Percentiles rank a stretch among this genome's conserved stretches.
phyloP scores from a whole-genome alignment of 108 stramenopile genomes.

The Bacterosira constricta region DNA sequence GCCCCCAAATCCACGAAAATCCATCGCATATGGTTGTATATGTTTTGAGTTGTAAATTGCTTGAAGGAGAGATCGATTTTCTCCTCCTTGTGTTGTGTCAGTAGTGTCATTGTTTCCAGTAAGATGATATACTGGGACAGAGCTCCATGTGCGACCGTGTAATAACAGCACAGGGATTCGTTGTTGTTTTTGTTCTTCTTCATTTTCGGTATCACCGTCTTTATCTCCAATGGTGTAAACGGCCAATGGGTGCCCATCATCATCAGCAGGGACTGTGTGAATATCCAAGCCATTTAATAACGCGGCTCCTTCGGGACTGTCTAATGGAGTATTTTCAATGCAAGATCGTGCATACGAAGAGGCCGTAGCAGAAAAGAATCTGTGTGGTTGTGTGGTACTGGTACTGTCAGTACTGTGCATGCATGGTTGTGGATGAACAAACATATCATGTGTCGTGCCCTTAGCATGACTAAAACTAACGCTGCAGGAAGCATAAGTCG shows the following conservation, averaged over 20 bases:
- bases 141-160: conserved; percentile 90
- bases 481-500: no score
- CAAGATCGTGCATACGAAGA: neutral
- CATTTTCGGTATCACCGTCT: neutral
- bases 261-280: conserved; percentile 62
- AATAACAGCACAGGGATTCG: conserved; percentile 69
- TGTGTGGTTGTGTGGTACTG: neutral
- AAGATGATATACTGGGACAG: conserved; percentile 87
- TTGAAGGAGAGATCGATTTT: conserved; percentile 61
- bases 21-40: conserved; percentile 85
- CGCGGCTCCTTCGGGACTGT: conserved; percentile 5
- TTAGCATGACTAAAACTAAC: neutral
- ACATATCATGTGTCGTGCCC: neutral
- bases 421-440: neutral
- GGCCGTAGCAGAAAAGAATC: neutral
- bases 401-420: no score
- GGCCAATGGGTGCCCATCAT: conserved; percentile 74
- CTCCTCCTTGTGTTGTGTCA: neutral
- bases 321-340: conserved; percentile 1
- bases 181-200: neutral
- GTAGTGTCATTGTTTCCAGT: conserved; percentile 1
- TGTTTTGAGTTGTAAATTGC: conserved; percentile 52
- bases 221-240: conserved; percentile 68
- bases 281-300: conserved; percentile 74
- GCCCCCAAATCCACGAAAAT: conserved; percentile 91